Base-by-base conservation (phyloP, 2,329 filamentous ascomycete genomes). In the Ploettnerulaceae sp. region DNA sequence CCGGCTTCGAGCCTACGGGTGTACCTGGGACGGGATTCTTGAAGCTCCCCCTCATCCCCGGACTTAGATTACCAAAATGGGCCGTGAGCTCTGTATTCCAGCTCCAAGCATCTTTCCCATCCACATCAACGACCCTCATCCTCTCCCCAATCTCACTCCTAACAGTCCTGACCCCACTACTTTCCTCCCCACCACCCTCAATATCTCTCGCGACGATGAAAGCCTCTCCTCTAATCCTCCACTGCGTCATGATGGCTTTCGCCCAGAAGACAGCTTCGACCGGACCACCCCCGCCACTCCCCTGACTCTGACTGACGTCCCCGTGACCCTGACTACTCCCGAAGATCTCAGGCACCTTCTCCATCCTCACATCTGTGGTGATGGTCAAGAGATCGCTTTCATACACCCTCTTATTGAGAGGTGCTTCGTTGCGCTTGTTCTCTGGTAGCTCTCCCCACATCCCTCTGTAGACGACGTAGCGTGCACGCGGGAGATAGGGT, bases 191-290 rank as follows among this genome's bases (percentile, higher is more conserved):
- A 6, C 67, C 64, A 1, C 66, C 69, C 59, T 83, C 74, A 48
- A 83, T 77, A 57, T 89, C 86, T 38, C 75, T 72, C 0, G 80
- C 86, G 24, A 97, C 71, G 4, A 95, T 69, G 69, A 82, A 93
- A 14, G 84, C 86, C 48, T 71, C 73, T 1, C 91, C 91, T 37
- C 82, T 80, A 25, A 97, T 66, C 49, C 91, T 79, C 91, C 91
- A 97, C 70, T 97, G 91, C 12, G 80, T 84, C 64, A 73, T 77
- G 4, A 73, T 71, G 33, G 83, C 77, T 54, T 79, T 76, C 7
- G 82, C 71, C 91, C 90, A 97, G 64, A 86, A 93, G 8, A 89
- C 78, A 5, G 82, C 87, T 68, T 96, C 91, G n/a, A 91, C 79
- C 2, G 76, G 74, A 1, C 81, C 81, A 29, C 88, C 81, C 26